A percentile compares a stretch with the other conserved stretches of the same genome.
Evolutionary conservation across 352 stramenopile species (phyloP).

Genomic region (Plasmopara muralis): DNA sequence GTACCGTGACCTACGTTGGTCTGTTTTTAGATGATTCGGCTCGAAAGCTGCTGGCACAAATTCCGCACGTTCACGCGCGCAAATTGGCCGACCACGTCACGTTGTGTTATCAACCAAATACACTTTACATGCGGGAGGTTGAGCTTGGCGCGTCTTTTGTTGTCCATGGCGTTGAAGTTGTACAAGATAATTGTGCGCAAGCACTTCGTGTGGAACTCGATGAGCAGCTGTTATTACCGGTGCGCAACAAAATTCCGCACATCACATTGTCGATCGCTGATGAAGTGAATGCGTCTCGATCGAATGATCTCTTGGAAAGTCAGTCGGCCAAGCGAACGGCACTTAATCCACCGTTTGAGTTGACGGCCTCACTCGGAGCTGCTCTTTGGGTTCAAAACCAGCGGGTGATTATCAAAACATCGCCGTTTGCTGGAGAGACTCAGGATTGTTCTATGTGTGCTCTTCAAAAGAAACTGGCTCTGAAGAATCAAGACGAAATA

Average conservation of each 20-base stretch:
- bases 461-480: not conserved
- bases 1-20: constrained; percentile 41
- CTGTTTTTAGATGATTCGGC: constrained; percentile 42
- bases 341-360: constrained; percentile 17
- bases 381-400: constrained; percentile 37
- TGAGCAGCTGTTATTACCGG: constrained; percentile 24
- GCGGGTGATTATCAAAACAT: constrained; percentile 22
- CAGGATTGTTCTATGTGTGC: not conserved
- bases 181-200: constrained; percentile 43
- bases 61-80: constrained; percentile 27
- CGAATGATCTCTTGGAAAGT: constrained; percentile 49
- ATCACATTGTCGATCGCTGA: constrained; percentile 51
- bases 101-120: constrained; percentile 51
- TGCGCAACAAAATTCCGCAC: constrained; percentile 52
- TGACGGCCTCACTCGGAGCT: constrained; percentile 27
- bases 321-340: constrained; percentile 13
- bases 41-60: constrained; percentile 26
- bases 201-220: constrained; percentile 44
- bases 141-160: constrained; percentile 36
- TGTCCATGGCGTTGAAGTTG: constrained; percentile 30
- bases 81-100: constrained; percentile 61
- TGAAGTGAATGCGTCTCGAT: constrained; percentile 49
- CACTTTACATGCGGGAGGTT: constrained; percentile 37
- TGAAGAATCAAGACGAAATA: not conserved
- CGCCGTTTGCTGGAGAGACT: constrained; percentile 27